A percentile compares a stretch with the other conserved stretches of the same genome.
These are phyloP conservation scores for Eimeria tenella DNA, from an alignment of 169 alveolate species.

Conservation along the genomic window DNA sequence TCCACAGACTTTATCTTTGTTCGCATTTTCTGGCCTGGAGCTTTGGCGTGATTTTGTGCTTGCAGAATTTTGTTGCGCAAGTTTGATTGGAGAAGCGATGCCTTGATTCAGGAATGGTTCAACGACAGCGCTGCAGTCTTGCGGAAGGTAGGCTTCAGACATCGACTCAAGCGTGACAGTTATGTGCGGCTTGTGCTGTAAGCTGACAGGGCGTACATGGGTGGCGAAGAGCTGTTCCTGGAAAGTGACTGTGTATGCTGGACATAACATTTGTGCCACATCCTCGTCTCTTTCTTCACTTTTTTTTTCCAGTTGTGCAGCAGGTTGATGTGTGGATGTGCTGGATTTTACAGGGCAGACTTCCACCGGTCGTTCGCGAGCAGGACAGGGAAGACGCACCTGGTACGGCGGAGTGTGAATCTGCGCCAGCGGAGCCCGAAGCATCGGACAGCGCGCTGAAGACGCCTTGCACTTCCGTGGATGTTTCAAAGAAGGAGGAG, in stretches of 20 bases:
- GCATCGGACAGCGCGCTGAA: background rate
- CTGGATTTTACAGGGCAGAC: conserved; percentile 35
- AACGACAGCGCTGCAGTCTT: conserved; percentile 65
- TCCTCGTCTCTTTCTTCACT: too few relatives aligned
- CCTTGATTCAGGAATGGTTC: conserved; percentile 75
- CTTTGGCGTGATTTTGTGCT: background rate
- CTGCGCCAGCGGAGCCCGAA: background rate
- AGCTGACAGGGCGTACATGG: too few relatives aligned
- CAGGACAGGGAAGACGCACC: background rate
- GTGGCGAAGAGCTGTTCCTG: too few relatives aligned
- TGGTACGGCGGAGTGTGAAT: background rate
- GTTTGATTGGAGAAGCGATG: conserved; percentile 66
- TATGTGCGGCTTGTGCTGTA: too few relatives aligned
- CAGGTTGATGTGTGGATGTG: background rate
- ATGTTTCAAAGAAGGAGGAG: background rate
- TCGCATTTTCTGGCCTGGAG: background rate
- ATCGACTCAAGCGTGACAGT: too few relatives aligned
- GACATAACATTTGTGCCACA: too few relatives aligned
- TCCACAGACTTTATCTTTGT: background rate
- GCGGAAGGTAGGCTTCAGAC: conserved; percentile 19
- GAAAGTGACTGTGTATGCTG: too few relatives aligned
- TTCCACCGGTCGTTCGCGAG: conserved; percentile 35
- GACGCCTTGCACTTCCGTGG: background rate
- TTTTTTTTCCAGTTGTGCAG: background rate
- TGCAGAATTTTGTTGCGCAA: conserved; percentile 60